Conservation (phyloP, 2,329 filamentous ascomycete genomes). For the Beauveria scarabaeidicola region DNA sequence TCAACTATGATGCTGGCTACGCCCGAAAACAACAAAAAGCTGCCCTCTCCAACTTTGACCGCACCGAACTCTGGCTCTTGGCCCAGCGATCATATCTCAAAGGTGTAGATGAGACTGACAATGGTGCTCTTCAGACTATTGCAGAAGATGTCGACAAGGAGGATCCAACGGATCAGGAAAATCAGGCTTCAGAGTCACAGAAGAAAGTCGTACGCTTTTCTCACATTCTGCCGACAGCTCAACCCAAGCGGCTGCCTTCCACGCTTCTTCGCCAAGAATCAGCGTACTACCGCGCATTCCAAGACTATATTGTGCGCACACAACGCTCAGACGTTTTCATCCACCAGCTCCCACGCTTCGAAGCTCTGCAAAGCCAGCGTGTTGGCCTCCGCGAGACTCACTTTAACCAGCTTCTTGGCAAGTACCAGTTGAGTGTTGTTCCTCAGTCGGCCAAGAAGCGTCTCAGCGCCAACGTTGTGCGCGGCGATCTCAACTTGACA, state of each 20-base stretch:
- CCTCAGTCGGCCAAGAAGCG: constrained; percentile 62
- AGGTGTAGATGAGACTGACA: constrained; percentile 47
- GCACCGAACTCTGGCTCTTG: constrained; percentile 78
- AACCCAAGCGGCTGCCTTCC: constrained; percentile 43
- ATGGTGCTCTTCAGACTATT: constrained; percentile 29
- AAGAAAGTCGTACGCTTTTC: constrained; percentile 76
- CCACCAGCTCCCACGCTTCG: constrained; percentile 75
- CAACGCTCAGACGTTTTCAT: constrained; percentile 70
- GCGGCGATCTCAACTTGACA: constrained; percentile 56
- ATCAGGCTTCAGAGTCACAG: constrained; percentile 19
- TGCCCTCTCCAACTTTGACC: constrained; percentile 67
- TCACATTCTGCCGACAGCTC: constrained; percentile 37
- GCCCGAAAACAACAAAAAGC: constrained; percentile 62
- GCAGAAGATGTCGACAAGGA: constrained; percentile 26
- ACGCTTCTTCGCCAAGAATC: constrained; percentile 54
- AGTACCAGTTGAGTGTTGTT: constrained; percentile 67
- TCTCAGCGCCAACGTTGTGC: constrained; percentile 63
- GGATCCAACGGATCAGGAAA: constrained; percentile 15
- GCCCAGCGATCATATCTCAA: constrained; percentile 73
- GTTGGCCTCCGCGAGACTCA: constrained; percentile 65
- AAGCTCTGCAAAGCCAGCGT: constrained; percentile 77
- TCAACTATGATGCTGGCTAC: constrained; percentile 69
- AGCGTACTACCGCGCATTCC: constrained; percentile 83
- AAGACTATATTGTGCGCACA: constrained; percentile 59
- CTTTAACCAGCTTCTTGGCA: constrained; percentile 73